These are phyloP conservation scores for Microdochium paspali DNA, from an alignment of 2,329 filamentous ascomycete genomes.

Conservation along the genomic window DNA sequence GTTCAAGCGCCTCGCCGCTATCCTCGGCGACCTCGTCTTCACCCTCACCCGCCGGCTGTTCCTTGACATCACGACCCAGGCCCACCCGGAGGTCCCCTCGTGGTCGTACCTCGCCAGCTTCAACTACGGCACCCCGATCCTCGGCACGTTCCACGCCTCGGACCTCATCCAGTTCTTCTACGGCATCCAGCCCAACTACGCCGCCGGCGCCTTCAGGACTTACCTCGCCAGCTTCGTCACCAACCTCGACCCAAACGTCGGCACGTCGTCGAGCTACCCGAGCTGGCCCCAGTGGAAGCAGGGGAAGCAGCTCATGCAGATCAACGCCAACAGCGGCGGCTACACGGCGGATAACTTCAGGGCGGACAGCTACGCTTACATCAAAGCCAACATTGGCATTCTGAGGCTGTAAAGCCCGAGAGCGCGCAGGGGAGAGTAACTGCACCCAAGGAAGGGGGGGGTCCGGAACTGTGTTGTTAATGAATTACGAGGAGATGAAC, in stretches of 20 bases:
- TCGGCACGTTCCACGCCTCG: conserved; percentile 55
- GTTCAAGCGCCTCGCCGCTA: conserved; percentile 54
- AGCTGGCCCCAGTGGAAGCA: background rate
- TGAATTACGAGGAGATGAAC: no score
- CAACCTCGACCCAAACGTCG: background rate
- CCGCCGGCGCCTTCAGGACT: conserved; percentile 44
- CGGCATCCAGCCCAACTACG: conserved; percentile 21
- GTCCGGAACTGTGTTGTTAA: no score
- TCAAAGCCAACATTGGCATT: background rate
- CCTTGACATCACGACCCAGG: background rate
- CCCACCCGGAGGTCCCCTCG: conserved; percentile 31
- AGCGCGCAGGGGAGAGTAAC: no score
- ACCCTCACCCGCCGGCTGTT: conserved; percentile 39
- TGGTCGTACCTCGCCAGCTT: conserved; percentile 56
- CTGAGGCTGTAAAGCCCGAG: background rate
- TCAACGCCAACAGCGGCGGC: background rate
- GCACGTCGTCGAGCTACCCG: background rate
- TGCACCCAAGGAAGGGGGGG: no score
- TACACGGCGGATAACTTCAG: background rate
- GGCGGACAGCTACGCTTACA: background rate
- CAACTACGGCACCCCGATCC: conserved; percentile 45
- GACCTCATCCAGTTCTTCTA: conserved; percentile 48
- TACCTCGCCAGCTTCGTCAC: conserved; percentile 47
- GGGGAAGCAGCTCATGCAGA: background rate
- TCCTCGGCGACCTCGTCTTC: conserved; percentile 56